Evolutionary conservation across 352 stramenopile genomes (phyloP), one percentile per base, ranked within the genome.

Genomic region (Pythium pectinolyticum): DNA sequence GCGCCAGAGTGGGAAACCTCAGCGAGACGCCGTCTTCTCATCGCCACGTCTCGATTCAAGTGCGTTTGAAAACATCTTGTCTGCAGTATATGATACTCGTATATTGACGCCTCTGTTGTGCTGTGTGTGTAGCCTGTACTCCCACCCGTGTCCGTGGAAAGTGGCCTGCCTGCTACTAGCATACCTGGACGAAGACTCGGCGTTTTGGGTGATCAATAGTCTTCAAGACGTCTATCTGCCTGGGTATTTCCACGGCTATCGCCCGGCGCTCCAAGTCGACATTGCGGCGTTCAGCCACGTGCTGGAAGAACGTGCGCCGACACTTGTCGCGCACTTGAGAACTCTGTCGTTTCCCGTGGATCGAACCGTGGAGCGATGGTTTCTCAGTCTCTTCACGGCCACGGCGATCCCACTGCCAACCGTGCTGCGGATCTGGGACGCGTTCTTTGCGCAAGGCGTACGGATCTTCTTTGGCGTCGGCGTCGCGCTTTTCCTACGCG

Each of bases 181-280:
- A 0, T 93, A 93, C 27, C 66, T 91, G 6, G 84, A 93, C 55
- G 84, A 93, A 77, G 84, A 91, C 31, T 86, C 69, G 12, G 75
- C 79, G 5, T 93, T 93, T 49, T 93, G 84, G 84, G 82, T 93
- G 41, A 78, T 87, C 48, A 91, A 93, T 67, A 88, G 80, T 51
- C 74, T 89, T n/a, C 82, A 83, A 22, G 84, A 91, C 25, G 70
- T 75, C 9, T 73, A 88, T 46, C 68, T 93, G 1, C 79, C 82
- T 5, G 84, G 84, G 22, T 93, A 93, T 52, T 93, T 90, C 40
- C 84, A 93, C 56, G 84, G 84, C 12, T 75, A 93, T 35, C 77
- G 82, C 25, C 82, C 82, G 49, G 77, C 82, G 12, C 67, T 93
- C 15, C 84, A 90, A 56, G 76, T 90, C 47, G 84, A 93, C 54